These are phyloP conservation scores for Quercus alba DNA, from an alignment of 306 rosid species.

Conservation along the genomic window DNA sequence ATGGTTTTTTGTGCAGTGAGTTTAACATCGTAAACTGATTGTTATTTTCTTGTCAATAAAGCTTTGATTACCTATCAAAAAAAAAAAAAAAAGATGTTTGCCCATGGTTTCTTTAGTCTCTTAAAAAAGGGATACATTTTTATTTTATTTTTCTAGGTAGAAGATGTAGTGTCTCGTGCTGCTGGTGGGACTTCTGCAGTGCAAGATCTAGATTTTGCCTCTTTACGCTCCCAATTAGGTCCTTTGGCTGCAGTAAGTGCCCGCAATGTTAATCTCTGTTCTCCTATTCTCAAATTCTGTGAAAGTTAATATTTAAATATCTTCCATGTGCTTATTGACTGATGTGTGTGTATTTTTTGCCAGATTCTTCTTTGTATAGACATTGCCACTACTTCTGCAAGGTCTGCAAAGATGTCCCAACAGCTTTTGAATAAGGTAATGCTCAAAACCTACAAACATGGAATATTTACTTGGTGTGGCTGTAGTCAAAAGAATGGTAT, in stretches of 20 bases:
- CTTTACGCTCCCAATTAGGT: slow-evolving; percentile 88
- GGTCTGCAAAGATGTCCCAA: slow-evolving; percentile 76
- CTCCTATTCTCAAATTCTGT: slow-evolving; percentile 13
- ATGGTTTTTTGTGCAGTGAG: not conserved
- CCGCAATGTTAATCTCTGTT: slow-evolving; percentile 16
- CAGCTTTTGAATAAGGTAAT: slow-evolving; percentile 89
- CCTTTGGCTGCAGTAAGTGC: slow-evolving; percentile 83
- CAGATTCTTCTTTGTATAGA: slow-evolving; percentile 98
- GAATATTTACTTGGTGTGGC: not conserved
- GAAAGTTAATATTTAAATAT: not conserved
- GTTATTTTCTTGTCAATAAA: too few species aligned
- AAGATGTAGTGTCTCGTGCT: slow-evolving; percentile 81
- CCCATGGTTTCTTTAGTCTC: not conserved
- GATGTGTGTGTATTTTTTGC: slow-evolving; percentile 34
- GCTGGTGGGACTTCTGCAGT: slow-evolving; percentile 41
- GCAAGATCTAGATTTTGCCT: slow-evolving; percentile 84
- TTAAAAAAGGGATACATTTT: slow-evolving; percentile 3
- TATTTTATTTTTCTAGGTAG: slow-evolving; percentile 53
- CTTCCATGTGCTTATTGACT: slow-evolving; percentile 28
- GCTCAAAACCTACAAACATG: slow-evolving; percentile 18
- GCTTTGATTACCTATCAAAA: too few species aligned
- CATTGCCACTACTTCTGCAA: slow-evolving; percentile 89
- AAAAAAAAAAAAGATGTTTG: not conserved
- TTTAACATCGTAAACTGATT: too few species aligned
- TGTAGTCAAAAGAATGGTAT: not conserved